Evolutionary conservation across 768 basidiomycete genomes (phyloP).

Genomic region (Hygrocybe coccinea): DNA sequence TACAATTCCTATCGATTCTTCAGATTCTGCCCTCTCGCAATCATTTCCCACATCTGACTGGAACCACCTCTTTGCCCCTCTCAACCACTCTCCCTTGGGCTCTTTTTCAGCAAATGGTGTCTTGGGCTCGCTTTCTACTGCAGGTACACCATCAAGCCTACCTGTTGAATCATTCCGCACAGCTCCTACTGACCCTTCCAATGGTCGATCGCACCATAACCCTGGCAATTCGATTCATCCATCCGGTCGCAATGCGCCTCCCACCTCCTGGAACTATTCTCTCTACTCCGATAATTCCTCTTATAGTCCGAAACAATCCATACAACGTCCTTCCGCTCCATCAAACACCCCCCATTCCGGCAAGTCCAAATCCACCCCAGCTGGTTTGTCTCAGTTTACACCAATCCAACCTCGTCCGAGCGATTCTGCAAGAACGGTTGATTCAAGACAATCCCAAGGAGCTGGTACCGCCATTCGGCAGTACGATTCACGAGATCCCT

Average conservation of each 20-base stretch:
- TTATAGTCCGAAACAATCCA: conserved; percentile 8
- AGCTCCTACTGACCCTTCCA: conserved; percentile 13
- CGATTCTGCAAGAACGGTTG: neutral
- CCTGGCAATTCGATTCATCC: conserved; percentile 10
- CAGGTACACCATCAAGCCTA: conserved; percentile 33
- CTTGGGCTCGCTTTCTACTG: conserved; percentile 36
- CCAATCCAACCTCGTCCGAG: conserved; percentile 6
- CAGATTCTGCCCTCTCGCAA: conserved; percentile 5
- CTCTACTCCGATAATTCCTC: neutral
- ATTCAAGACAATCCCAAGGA: neutral
- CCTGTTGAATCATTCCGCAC: conserved; percentile 35
- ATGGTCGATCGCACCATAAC: conserved; percentile 7
- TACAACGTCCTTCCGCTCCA: neutral
- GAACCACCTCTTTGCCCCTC: conserved; percentile 52
- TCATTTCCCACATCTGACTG: conserved; percentile 38
- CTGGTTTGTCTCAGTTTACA: conserved; percentile 1
- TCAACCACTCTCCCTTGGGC: conserved; percentile 57
- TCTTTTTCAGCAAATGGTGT: conserved; percentile 58
- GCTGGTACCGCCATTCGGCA: neutral
- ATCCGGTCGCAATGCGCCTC: conserved; percentile 13
- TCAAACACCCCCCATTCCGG: conserved; percentile 3
- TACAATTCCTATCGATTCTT: conserved; percentile 9
- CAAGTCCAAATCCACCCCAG: conserved; percentile 8
- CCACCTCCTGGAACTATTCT: conserved; percentile 8
- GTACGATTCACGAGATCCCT: neutral